These are phyloP conservation scores for Candida succiphila DNA, from an alignment of 805 yeast genomes.

Conservation along the genomic window DNA sequence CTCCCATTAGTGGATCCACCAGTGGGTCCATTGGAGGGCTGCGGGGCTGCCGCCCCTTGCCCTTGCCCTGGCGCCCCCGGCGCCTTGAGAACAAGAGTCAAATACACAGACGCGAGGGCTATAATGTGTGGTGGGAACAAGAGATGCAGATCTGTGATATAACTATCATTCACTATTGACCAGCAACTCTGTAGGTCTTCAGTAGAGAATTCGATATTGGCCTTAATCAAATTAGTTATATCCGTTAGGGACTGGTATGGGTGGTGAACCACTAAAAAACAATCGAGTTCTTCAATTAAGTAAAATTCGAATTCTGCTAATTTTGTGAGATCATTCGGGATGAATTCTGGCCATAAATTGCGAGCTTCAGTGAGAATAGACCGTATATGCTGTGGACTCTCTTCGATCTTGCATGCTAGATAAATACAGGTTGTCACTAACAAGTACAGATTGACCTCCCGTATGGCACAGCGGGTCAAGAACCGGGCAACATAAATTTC, in stretches of 20 bases:
- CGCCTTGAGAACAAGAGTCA: constrained; percentile 65
- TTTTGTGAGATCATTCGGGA: constrained; percentile 84
- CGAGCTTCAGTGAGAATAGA: constrained; percentile 78
- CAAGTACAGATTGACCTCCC: constrained; percentile 76
- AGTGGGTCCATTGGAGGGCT: background rate
- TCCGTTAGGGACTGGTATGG: constrained; percentile 59
- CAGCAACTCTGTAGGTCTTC: constrained; percentile 80
- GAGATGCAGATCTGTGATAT: constrained; percentile 77
- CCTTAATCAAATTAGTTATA: constrained; percentile 33
- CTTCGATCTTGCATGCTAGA: constrained; percentile 89
- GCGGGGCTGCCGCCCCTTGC: too few relatives aligned
- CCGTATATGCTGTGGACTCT: constrained; percentile 88
- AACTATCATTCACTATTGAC: constrained; percentile 85
- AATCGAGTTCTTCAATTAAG: constrained; percentile 76
- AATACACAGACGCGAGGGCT: constrained; percentile 73
- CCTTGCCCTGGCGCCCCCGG: too few relatives aligned
- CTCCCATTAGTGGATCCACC: background rate
- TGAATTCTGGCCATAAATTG: constrained; percentile 88
- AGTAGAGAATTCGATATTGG: constrained; percentile 27
- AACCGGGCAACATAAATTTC: constrained; percentile 80
- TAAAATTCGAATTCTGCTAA: constrained; percentile 95
- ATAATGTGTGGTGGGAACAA: constrained; percentile 84
- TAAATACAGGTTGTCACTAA: constrained; percentile 80
- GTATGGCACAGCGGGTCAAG: constrained; percentile 56
- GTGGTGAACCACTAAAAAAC: constrained; percentile 63